Conservation (phyloP, 257 asterid species). For the Solanum sejunctum region DNA sequence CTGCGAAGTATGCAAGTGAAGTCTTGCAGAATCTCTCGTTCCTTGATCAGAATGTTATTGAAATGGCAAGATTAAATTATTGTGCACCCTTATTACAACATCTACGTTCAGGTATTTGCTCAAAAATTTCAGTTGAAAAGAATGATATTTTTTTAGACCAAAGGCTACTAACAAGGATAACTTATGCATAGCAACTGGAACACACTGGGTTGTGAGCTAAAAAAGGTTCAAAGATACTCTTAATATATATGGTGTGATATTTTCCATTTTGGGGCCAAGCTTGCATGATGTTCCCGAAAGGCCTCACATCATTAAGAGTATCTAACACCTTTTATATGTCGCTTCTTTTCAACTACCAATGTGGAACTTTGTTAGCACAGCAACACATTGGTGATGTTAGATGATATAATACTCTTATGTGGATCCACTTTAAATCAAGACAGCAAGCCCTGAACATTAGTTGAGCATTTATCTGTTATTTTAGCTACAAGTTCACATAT, state of each 20-base stretch:
- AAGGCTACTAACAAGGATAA: no score
- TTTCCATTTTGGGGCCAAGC: no score
- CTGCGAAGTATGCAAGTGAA: constrained; percentile 19
- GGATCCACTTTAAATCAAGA: not conserved
- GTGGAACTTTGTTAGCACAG: no score
- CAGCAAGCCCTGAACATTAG: not conserved
- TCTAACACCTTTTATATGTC: no score
- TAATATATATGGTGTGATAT: no score
- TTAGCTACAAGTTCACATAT: not conserved
- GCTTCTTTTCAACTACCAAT: no score
- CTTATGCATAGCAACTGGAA: not conserved
- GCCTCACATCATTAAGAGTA: no score
- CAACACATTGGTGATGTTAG: not conserved
- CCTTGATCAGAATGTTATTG: constrained; percentile 25
- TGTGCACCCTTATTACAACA: constrained; percentile 22
- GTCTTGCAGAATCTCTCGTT: constrained; percentile 22
- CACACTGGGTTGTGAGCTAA: no score
- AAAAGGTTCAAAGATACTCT: no score
- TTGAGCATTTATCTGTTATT: not conserved
- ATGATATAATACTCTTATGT: not conserved
- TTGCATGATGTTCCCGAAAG: no score
- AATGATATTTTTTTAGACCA: not conserved
- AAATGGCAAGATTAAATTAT: constrained; percentile 33
- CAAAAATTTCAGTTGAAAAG: not conserved
- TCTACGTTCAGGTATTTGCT: constrained; percentile 25